Base-by-base conservation (phyloP, 352 stramenopile genomes). In the Vaucheria bursata region DNA sequence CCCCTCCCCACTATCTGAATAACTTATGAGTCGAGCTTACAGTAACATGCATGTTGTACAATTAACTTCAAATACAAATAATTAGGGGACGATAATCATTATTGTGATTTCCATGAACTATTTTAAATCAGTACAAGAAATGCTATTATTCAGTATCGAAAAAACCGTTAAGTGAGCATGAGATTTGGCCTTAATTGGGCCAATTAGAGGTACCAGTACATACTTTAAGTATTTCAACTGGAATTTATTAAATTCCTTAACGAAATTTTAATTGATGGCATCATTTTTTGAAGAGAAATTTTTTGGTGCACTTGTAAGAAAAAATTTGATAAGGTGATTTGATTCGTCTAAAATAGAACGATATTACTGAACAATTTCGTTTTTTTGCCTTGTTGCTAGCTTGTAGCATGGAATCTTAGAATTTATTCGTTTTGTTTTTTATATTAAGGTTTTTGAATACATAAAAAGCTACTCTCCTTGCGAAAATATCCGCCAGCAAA, bases 401-500 rank as follows among this genome's bases (percentile, higher is more conserved):
- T 25, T 12, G 45, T 59, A 25, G 12, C 12, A 12, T 25, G 12
- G 12, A 59, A 18, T 59, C 45, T 59, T 59, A 59, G 12, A 59
- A 59, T 59, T 59, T 59, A 59, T 18, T 25, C 45, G 12, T 59
- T 59, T 59, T 12, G 12, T 25, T 12, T 25, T 25, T 59, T 59
- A 64, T 37, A n/a, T 40, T 29, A 39, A 79, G 34, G 76, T 59
- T 32, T 59, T 77, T 31, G 12, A 29, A 39, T 53, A 50, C 32
- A 49, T 81, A 33, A 68, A 71, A 12, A 73, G 53, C 33, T 81
- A 81, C 76, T 81, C 53, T n/a, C 76, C 76, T 3, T 81, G 75
- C 52, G 76, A 81, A 35, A 81, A 81, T 32, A 59, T 81, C 1
- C 40, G 35, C 34, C 37, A 50, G 12, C 76, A 81, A 71, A 36